Percentiles rank a stretch among this genome's conserved stretches.
phyloP scores from a whole-genome alignment of 768 basidiomycete species.

The Xerocomellus dryophilus region DNA sequence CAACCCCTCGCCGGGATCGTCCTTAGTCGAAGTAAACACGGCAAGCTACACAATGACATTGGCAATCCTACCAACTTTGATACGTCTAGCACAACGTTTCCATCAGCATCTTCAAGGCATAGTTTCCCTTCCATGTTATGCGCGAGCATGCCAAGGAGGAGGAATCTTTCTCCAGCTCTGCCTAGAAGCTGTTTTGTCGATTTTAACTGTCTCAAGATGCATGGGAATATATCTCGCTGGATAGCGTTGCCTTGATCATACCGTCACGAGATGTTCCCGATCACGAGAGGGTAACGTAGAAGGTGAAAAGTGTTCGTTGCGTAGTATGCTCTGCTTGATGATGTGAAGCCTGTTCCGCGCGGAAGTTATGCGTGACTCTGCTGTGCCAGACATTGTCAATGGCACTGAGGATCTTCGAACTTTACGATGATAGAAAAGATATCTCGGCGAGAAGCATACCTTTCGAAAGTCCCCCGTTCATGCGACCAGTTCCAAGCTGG shows the following conservation, averaged over 20 bases:
- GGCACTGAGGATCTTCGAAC: constrained; percentile 42
- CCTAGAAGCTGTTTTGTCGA: constrained; percentile 96
- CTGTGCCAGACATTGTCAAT: constrained; percentile 74
- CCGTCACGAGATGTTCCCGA: constrained; percentile 83
- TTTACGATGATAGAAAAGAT: constrained; percentile 6
- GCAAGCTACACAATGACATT: neutral
- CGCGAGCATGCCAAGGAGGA: constrained; percentile 89
- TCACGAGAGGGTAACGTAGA: constrained; percentile 90
- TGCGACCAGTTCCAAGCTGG: constrained; percentile 89
- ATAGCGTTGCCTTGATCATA: constrained; percentile 35
- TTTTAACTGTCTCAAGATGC: constrained; percentile 56
- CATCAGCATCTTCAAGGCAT: constrained; percentile 92
- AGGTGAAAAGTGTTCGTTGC: constrained; percentile 97
- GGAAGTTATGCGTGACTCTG: constrained; percentile 76
- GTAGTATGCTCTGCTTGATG: constrained; percentile 87
- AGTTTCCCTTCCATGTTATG: constrained; percentile 88
- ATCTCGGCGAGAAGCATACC: constrained; percentile 43
- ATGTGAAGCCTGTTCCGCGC: constrained; percentile 84
- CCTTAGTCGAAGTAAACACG: constrained; percentile 37
- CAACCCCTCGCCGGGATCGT: constrained; percentile 91
- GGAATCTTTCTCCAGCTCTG: constrained; percentile 82
- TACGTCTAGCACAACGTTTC: constrained; percentile 84
- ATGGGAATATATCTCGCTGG: constrained; percentile 17
- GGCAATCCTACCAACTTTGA: constrained; percentile 62
- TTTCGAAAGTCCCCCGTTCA: constrained; percentile 84